Percentiles rank a stretch among this genome's conserved stretches.
phyloP scores from a whole-genome alignment of 306 rosid genomes.

The Arachis hypogaea region DNA sequence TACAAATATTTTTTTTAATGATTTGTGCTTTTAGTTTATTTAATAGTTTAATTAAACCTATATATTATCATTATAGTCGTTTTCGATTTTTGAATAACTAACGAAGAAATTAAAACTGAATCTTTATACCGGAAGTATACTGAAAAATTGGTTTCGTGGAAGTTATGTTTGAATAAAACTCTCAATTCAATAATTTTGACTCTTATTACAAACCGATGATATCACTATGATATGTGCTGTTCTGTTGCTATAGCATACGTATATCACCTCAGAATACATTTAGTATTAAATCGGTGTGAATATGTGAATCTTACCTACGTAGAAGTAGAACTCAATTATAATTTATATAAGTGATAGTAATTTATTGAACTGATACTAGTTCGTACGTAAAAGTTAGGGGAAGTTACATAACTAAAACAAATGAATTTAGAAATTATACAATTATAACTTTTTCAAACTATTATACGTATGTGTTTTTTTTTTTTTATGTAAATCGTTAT shows the following conservation, averaged over 20 bases:
- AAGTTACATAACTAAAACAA: too few species aligned
- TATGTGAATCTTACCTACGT: neutral
- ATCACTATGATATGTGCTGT: neutral
- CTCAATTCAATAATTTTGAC: conserved; percentile 15
- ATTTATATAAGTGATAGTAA: neutral
- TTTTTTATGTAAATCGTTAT: too few species aligned
- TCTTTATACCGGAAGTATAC: neutral
- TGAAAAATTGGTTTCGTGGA: neutral
- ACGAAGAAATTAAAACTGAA: neutral
- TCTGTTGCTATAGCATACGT: neutral
- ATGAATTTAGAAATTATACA: too few species aligned
- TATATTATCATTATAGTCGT: neutral
- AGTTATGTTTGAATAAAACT: conserved; percentile 14
- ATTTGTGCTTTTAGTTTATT: too few species aligned
- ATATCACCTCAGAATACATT: neutral
- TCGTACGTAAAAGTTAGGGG: too few species aligned
- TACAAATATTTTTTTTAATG: too few species aligned
- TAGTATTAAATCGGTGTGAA: neutral
- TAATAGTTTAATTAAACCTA: too few species aligned
- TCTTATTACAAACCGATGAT: neutral
- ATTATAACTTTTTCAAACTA: too few species aligned
- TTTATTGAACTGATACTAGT: neutral
- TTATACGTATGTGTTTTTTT: too few species aligned
- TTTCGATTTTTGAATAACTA: too few species aligned
- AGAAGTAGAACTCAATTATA: neutral